Evolutionary conservation across 495 filamentous ascomycete species (phyloP).

Genomic region (Neurospora terricola): DNA sequence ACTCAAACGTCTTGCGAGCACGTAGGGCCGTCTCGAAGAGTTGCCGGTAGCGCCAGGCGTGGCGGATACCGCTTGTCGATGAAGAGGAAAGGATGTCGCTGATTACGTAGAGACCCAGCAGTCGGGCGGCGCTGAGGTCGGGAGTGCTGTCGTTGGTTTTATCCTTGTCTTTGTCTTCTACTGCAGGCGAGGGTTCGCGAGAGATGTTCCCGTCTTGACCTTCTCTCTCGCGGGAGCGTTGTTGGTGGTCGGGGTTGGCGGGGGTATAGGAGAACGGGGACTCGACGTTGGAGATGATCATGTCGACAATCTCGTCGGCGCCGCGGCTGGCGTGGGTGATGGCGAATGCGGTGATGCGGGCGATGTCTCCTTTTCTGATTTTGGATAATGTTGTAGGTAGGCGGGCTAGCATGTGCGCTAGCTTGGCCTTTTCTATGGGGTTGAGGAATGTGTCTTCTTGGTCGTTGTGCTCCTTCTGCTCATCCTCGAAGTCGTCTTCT

Average conservation of each 20-base stretch:
- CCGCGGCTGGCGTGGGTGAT: conserved; percentile 70
- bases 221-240: conserved; percentile 32
- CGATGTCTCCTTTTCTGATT: conserved; percentile 77
- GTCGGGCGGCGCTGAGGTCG: conserved; percentile 63
- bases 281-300: conserved; percentile 73
- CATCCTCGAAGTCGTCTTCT: conserved; percentile 74
- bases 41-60: conserved; percentile 85
- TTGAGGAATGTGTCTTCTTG: conserved; percentile 69
- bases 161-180: conserved; percentile 26
- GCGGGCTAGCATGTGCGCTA: conserved; percentile 69
- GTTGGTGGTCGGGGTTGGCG: conserved; percentile 37
- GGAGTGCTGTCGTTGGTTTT: conserved; percentile 21
- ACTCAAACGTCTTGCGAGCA: conserved; percentile 63
- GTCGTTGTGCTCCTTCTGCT: conserved; percentile 44
- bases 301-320: conserved; percentile 80
- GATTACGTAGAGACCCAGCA: conserved; percentile 77
- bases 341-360: conserved; percentile 78
- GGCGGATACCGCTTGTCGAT: conserved; percentile 69
- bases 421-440: conserved; percentile 72
- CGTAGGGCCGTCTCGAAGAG: conserved; percentile 72
- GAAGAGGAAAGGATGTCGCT: conserved; percentile 84
- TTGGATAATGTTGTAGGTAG: conserved; percentile 66
- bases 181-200: conserved; percentile 23
- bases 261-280: conserved; percentile 58
- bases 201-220: conserved; percentile 17